These are phyloP conservation scores for Kernera saxatilis DNA, from an alignment of 345 rosid species.

Conservation along the genomic window DNA sequence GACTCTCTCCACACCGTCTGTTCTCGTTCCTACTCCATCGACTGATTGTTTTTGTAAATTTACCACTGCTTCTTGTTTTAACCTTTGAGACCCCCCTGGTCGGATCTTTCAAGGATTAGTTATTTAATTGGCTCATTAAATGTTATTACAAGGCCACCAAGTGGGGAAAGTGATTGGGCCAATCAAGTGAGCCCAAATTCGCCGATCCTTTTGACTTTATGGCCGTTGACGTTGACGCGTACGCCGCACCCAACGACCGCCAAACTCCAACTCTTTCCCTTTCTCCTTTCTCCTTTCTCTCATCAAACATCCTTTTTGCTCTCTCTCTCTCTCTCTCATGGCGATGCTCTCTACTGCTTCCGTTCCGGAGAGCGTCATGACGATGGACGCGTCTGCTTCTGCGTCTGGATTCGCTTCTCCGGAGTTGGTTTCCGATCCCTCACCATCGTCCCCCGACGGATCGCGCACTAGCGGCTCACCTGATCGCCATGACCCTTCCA, in stretches of 20 bases:
- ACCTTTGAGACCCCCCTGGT: too few species aligned
- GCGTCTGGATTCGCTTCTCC: conserved; percentile 28
- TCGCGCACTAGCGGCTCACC: conserved; percentile 40
- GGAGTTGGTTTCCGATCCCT: conserved; percentile 37
- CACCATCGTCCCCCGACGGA: conserved; percentile 29
- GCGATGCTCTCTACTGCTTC: conserved; percentile 48
- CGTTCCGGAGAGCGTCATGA: conserved; percentile 28
- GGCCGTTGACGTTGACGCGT: conserved; percentile 21
- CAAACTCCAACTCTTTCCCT: conserved; percentile 7
- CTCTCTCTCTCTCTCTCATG: not conserved
- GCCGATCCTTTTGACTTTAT: conserved; percentile 8
- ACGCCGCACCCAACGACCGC: conserved; percentile 23
- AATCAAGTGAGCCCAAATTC: not conserved
- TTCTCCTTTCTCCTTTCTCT: too few species aligned
- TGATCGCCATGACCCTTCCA: conserved; percentile 47
- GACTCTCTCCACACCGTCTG: conserved; percentile 60
- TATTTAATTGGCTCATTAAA: not conserved
- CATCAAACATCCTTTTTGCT: not conserved
- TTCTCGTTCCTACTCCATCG: conserved; percentile 55
- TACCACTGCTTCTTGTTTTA: not conserved
- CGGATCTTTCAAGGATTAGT: too few species aligned
- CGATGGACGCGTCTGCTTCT: conserved; percentile 36
- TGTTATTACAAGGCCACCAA: not conserved
- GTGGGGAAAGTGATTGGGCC: conserved; percentile 13
- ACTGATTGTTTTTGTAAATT: not conserved